Base-by-base conservation (phyloP, 2,329 filamentous ascomycete genomes). In the Hymenoscyphus repandus region DNA sequence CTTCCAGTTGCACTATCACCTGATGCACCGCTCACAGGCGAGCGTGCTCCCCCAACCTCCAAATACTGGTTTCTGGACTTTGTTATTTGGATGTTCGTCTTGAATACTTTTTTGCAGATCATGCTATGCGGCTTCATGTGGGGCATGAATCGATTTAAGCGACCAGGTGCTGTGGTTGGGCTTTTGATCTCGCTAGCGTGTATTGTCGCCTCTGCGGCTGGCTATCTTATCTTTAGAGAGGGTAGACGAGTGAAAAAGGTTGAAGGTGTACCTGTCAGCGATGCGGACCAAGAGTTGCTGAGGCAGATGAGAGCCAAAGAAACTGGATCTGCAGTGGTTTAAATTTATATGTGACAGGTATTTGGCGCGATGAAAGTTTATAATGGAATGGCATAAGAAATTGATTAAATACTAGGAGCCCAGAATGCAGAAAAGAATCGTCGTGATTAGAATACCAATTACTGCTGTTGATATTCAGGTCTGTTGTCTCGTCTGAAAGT, bases 91-190 rank as follows among this genome's bases (percentile, higher is more conserved):
- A 77, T 83, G 62, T 90, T 88, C 67, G 76, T 89, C 4, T 74
- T 73, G 70, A 93, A 95, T 63, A 92, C 88, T 0, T 75, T 90
- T 43, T 75, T 92, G 41, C 89, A 95, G 65, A 75, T 76, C 38
- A 75, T 80, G 11, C 74, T 95, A 3, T 85, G 81, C n/a, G 83
- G 78, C 3, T 85, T 89, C 69, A 93, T 95, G 88, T 93, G 87
- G 86, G 82, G 79, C 2, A 74, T 86, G 69, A 85, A 87, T 63
- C 74, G 86, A 7, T 54, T 51, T 15, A 33, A 52, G n/a, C 45
- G 58, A 10, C 54, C 56, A 2, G 45, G 52, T 39, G 56, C 52
- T 37, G 51, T 43, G 17, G 51, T 56, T 1, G 58, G 58, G 2
- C 37, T 53, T 33, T 51, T 60, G 17, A 60, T 60, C 36, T 50